Percentiles rank a stretch among this genome's conserved stretches.
phyloP scores from a whole-genome alignment of 176 grass and related monocot genomes.

The Oryza brachyantha region DNA sequence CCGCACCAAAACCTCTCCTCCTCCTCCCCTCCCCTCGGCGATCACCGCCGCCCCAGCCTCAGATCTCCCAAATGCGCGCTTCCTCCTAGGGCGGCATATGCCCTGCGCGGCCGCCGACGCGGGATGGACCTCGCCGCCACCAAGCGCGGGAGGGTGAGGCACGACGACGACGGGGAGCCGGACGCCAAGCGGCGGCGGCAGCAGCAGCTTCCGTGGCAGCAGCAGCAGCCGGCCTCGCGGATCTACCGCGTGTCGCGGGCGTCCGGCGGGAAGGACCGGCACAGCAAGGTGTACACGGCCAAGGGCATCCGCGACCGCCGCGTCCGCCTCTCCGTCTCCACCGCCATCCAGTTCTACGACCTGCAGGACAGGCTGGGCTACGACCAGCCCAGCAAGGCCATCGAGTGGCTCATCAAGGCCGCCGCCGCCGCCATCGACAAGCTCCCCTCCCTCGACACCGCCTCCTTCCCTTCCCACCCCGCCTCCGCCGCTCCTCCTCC shows the following conservation, averaged over 20 bases:
- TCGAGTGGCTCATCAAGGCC: constrained; percentile 90
- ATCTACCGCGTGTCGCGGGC: constrained; percentile 75
- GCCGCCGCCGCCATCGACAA: constrained; percentile 71
- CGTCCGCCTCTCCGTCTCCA: constrained; percentile 72
- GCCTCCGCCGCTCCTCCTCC: neutral
- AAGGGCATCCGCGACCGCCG: constrained; percentile 86
- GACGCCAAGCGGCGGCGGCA: constrained; percentile 30
- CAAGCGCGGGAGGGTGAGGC: constrained; percentile 1
- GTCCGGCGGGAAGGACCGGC: constrained; percentile 72
- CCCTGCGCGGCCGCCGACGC: too few species aligned
- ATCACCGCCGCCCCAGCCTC: too few species aligned
- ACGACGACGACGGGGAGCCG: neutral
- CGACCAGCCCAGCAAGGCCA: constrained; percentile 87
- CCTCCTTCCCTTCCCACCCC: constrained; percentile 38
- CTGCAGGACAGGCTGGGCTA: constrained; percentile 77
- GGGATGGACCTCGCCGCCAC: constrained; percentile 32
- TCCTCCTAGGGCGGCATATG: too few species aligned
- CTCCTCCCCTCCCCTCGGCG: too few species aligned
- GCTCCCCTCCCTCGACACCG: constrained; percentile 49
- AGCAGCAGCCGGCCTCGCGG: constrained; percentile 54
- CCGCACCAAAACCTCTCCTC: too few species aligned
- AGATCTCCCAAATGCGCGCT: too few species aligned
- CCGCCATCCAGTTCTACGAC: constrained; percentile 95
- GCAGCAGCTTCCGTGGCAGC: constrained; percentile 21
- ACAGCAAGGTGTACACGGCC: constrained; percentile 96